phyloP scores from a whole-genome alignment of 2,329 filamentous ascomycete genomes.

The Albifimbria verrucaria region DNA sequence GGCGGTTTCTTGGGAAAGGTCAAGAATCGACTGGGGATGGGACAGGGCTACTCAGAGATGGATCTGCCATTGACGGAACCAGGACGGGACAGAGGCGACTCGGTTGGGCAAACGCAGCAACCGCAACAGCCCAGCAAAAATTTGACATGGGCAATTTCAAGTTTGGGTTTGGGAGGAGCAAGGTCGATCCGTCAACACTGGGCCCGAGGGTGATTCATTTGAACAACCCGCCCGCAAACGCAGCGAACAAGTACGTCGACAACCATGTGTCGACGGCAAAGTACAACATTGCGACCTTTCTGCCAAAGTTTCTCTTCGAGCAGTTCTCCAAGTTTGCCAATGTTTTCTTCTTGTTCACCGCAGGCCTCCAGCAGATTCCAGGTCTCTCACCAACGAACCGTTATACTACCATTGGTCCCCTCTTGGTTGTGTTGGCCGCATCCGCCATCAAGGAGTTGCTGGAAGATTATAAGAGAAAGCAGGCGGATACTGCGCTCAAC shows the following conservation, averaged over 20 bases:
- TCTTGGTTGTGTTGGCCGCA: conserved; percentile 85
- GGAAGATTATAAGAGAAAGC: conserved; percentile 87
- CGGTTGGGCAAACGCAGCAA: conserved; percentile 36
- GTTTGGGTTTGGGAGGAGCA: conserved; percentile 83
- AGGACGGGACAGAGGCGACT: conserved; percentile 35
- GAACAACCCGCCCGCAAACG: conserved; percentile 93
- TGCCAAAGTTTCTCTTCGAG: conserved; percentile 96
- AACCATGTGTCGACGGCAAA: conserved; percentile 98
- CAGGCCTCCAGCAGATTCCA: conserved; percentile 90
- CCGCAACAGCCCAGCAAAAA: conserved; percentile 44
- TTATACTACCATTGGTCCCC: conserved; percentile 95
- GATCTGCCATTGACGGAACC: conserved; percentile 89
- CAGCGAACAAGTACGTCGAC: conserved; percentile 84
- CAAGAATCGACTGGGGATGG: conserved; percentile 89
- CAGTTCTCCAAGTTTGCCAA: conserved; percentile 99
- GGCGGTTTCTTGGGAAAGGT: conserved; percentile 83
- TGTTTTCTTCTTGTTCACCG: conserved; percentile 98
- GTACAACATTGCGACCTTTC: conserved; percentile 89
- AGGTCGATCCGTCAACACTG: conserved; percentile 84
- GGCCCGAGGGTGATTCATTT: conserved; percentile 91
- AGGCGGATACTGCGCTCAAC: conserved; percentile 83
- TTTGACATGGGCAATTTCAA: conserved; percentile 78
- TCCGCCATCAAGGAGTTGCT: conserved; percentile 93
- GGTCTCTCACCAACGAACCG: conserved; percentile 90
- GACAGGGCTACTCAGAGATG: conserved; percentile 92